These are phyloP conservation scores for Olyra latifolia DNA, from an alignment of 176 grass and related monocot species.

Conservation along the genomic window DNA sequence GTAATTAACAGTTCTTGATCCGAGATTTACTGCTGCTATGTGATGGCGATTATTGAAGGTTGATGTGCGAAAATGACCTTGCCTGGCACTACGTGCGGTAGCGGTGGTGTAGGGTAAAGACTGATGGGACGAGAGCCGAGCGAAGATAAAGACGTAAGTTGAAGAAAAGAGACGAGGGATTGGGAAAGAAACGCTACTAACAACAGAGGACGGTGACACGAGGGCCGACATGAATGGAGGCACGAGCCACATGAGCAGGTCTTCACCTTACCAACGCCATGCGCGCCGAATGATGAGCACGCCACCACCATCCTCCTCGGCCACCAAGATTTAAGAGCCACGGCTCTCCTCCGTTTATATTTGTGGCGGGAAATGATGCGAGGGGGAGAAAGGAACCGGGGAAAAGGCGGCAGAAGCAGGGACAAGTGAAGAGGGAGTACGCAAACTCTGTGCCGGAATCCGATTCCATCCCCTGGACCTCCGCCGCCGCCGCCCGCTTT, in stretches of 20 bases:
- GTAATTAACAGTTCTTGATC: too few species aligned
- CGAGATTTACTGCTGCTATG: neutral
- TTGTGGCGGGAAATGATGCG: conserved; percentile 36
- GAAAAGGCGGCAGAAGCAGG: neutral
- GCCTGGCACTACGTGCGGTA: neutral
- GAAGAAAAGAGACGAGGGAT: neutral
- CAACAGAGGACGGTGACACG: neutral
- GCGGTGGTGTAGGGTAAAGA: neutral
- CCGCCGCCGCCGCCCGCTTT: neutral
- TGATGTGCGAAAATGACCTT: neutral
- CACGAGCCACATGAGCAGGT: neutral
- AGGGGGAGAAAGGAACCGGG: neutral
- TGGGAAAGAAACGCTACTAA: too few species aligned
- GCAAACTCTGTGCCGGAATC: conserved; percentile 38
- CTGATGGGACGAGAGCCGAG: neutral
- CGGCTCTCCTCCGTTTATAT: conserved; percentile 1
- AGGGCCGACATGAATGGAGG: neutral
- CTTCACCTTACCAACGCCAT: neutral
- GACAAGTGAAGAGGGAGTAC: neutral
- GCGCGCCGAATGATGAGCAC: too few species aligned
- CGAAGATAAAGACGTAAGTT: neutral
- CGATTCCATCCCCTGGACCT: conserved; percentile 39
- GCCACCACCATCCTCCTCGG: neutral
- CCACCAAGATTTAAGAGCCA: conserved; percentile 8
- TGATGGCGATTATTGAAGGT: neutral